phyloP scores from a whole-genome alignment of 768 basidiomycete genomes.

The Russula lepida region DNA sequence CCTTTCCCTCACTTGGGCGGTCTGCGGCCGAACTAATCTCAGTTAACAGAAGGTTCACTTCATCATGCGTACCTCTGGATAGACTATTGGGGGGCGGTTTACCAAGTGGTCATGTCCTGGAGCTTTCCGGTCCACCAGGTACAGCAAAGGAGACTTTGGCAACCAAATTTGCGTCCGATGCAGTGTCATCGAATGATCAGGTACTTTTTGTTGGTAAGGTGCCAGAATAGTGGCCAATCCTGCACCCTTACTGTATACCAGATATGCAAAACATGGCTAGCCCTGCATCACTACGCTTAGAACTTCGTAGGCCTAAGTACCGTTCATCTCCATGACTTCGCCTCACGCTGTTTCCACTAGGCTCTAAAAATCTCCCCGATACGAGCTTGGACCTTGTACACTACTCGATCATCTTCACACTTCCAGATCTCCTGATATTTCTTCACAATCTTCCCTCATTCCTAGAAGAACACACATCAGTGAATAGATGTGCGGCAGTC shows the following conservation, averaged over 20 bases:
- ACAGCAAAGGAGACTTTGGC: constrained; percentile 53
- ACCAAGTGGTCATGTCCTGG: constrained; percentile 51
- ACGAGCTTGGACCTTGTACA: constrained; percentile 27
- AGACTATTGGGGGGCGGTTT: constrained; percentile 57
- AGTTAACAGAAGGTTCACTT: constrained; percentile 30
- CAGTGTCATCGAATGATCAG: constrained; percentile 40
- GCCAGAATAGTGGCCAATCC: background rate
- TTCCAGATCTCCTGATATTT: constrained; percentile 51
- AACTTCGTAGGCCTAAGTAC: constrained; percentile 20
- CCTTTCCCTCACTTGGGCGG: constrained; percentile 36
- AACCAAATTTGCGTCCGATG: constrained; percentile 40
- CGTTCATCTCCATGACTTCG: background rate
- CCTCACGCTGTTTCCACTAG: constrained; percentile 6
- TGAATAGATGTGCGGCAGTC: constrained; percentile 22
- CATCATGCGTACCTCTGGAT: constrained; percentile 45
- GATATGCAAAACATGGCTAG: constrained; percentile 44
- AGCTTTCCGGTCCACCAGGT: constrained; percentile 72
- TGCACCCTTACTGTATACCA: constrained; percentile 23
- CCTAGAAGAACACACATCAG: constrained; percentile 39
- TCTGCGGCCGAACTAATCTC: constrained; percentile 42
- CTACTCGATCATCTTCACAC: constrained; percentile 36
- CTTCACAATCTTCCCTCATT: constrained; percentile 44
- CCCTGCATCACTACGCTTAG: constrained; percentile 28
- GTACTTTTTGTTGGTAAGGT: constrained; percentile 57
- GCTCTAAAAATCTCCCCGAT: constrained; percentile 22